Base-by-base conservation (phyloP, 2,329 filamentous ascomycete species). In the Penicillium sp. region DNA sequence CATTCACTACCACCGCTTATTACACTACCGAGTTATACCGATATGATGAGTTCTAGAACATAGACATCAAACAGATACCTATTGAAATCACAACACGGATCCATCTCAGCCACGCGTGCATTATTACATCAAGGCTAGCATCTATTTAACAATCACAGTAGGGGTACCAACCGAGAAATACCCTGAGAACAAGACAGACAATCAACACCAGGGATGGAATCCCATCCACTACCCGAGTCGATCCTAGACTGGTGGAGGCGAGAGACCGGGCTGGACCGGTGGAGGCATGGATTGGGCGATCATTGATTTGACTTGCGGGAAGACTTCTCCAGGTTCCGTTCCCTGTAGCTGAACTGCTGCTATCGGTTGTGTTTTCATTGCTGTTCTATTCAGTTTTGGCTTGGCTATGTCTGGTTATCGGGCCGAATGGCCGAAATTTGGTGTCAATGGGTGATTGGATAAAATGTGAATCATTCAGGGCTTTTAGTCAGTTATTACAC, bases 181-280 rank as follows among this genome's bases (percentile, higher is more conserved):
- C 13, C 29, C 32, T 15, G 32, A 18, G 32, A 18, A 9, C 6
- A 6, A 20, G 15, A 18, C 15, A 18, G 15, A 18, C 15, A 18
- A 7, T 18, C 18, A 37, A 20, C 27, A 8, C 15, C 20, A 23
- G 20, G 20, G 20, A 23, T 23, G 15, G 15, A 18, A 18, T 18
- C 15, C 4, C 20, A 23, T 23, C 20, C 20, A 23, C 2, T 23
- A 23, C 20, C 20, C 8, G 9, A 9, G 12, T 33, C 27, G 20
- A 32, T 32, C 37, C 20, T 24, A 10, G 10, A 12, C 13, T 25
- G 44, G 20, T 18, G 37, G n/a, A 39, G 10, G 23, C 18, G 25
- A 51, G 24, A 44, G 49, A 33, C 52, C 42, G 28, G 42, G 39
- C 45, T 54, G 29, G 50, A 43, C 41, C 44, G 39, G 39, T 38